A percentile compares a stretch with the other conserved stretches of the same genome.
These are phyloP conservation scores for Zygoascus flipseniorum DNA, from an alignment of 805 yeast species.

Conservation along the genomic window DNA sequence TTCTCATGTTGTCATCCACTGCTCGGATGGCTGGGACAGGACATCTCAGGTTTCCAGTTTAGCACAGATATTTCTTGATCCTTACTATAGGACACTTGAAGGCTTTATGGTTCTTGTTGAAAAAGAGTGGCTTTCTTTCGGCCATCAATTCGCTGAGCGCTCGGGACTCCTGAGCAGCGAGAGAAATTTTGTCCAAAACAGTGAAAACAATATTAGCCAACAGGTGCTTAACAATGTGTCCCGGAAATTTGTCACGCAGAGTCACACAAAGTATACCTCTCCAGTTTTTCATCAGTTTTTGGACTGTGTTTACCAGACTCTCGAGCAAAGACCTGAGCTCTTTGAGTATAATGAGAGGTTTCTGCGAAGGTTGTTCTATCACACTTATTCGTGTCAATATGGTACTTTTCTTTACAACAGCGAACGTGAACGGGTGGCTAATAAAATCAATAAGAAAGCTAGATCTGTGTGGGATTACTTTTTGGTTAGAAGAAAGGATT, in stretches of 20 bases:
- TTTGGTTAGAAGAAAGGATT: constrained; percentile 63
- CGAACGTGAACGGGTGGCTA: constrained; percentile 52
- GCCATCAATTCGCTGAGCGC: constrained; percentile 80
- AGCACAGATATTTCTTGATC: constrained; percentile 81
- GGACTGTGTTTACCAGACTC: constrained; percentile 78
- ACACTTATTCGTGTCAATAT: constrained; percentile 87
- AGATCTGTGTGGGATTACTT: constrained; percentile 93
- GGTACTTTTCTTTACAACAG: constrained; percentile 79
- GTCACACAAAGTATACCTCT: constrained; percentile 55
- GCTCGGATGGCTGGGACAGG: constrained; percentile 99
- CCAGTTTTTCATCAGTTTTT: constrained; percentile 93
- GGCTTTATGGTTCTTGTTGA: constrained; percentile 84
- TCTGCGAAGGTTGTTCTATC: constrained; percentile 74
- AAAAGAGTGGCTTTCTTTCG: constrained; percentile 94
- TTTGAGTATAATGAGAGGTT: constrained; percentile 90
- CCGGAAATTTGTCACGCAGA: constrained; percentile 41
- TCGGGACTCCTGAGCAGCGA: constrained; percentile 58
- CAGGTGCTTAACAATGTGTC: constrained; percentile 42
- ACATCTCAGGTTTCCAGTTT: constrained; percentile 84
- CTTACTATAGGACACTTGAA: constrained; percentile 75
- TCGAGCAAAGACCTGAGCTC: constrained; percentile 55
- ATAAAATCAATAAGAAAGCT: constrained; percentile 40
- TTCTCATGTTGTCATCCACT: constrained; percentile 79
- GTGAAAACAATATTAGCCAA: constrained; percentile 31
- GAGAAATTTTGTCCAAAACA: constrained; percentile 22